Evolutionary conservation across 2,329 filamentous ascomycete species (phyloP).

Genomic region (Aspergillus intermedius): DNA sequence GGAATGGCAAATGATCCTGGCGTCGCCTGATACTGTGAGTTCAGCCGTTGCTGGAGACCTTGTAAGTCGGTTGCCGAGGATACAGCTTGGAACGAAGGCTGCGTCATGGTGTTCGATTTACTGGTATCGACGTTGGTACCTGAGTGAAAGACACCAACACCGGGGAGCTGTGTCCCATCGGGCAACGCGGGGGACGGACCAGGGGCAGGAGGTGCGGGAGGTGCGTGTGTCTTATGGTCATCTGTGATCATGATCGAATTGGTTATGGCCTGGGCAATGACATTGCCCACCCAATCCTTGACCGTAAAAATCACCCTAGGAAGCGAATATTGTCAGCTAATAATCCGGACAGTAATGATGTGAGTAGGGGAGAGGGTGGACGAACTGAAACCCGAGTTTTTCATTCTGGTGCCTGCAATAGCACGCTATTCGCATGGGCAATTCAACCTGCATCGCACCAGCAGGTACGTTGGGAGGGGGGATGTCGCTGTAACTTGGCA

Average conservation of each 20-base stretch:
- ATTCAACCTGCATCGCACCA: constrained; percentile 68
- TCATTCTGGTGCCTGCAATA: constrained; percentile 95
- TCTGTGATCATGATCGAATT: constrained; percentile 95
- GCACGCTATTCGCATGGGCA: constrained; percentile 92
- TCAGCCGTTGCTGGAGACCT: constrained; percentile 49
- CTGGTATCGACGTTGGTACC: constrained; percentile 23
- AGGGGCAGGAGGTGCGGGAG: constrained; percentile 31
- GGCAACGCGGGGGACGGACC: constrained; percentile 28
- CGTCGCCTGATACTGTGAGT: constrained; percentile 34
- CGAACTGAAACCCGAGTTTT: constrained; percentile 72
- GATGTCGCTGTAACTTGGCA: constrained; percentile 37
- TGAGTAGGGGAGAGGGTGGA: constrained; percentile 3
- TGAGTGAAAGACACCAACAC: constrained; percentile 39
- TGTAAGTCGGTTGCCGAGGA: constrained; percentile 61
- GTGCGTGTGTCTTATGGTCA: constrained; percentile 81
- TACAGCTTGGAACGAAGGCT: constrained; percentile 44
- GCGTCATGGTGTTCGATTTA: constrained; percentile 26
- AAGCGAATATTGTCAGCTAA: constrained; percentile 13
- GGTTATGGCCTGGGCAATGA: constrained; percentile 79
- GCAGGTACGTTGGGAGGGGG: constrained; percentile 33
- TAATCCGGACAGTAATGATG: not conserved
- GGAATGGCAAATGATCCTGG: constrained; percentile 34
- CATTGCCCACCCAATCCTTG: constrained; percentile 68
- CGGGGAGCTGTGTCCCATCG: constrained; percentile 37
- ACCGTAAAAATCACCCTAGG: constrained; percentile 80